phyloP scores from a whole-genome alignment of 1,284 basidiomycete genomes.

The Thecaphora frezii region DNA sequence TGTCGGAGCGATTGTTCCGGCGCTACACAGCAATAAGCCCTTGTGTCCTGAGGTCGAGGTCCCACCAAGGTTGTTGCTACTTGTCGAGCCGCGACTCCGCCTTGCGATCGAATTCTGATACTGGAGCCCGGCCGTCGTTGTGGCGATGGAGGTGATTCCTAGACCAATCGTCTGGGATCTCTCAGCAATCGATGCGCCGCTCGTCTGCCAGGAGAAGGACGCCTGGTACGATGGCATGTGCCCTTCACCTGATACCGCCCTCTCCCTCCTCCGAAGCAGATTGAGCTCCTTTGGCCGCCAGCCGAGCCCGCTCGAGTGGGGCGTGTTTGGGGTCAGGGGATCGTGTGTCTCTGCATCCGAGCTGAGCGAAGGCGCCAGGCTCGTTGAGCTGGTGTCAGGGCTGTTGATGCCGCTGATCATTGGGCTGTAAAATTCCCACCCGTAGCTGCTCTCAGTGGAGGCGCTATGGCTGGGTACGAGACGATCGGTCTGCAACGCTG shows the following conservation, averaged over 20 bases:
- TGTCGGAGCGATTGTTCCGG: not conserved
- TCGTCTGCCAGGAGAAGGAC: slow-evolving; percentile 9
- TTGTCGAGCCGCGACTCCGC: too few relatives aligned
- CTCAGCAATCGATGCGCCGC: not conserved
- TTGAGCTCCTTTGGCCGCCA: slow-evolving; percentile 43
- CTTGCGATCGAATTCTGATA: too few relatives aligned
- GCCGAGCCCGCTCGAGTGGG: slow-evolving; percentile 11
- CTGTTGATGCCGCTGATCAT: slow-evolving; percentile 33
- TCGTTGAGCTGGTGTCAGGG: slow-evolving; percentile 31
- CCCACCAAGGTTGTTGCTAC: not conserved
- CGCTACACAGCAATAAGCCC: not conserved
- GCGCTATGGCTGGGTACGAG: not conserved
- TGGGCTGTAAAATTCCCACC: slow-evolving; percentile 23
- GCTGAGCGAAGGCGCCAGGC: slow-evolving; percentile 22
- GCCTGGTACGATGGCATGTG: slow-evolving; percentile 13
- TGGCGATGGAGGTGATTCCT: not conserved
- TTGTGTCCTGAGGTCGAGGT: not conserved
- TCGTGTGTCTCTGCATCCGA: slow-evolving; percentile 24
- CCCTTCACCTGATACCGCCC: slow-evolving; percentile 6
- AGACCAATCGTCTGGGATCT: not conserved
- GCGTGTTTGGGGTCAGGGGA: slow-evolving; percentile 31
- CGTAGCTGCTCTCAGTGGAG: not conserved
- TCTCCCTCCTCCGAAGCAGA: slow-evolving; percentile 21
- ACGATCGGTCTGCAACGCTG: not conserved
- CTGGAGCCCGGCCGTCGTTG: too few relatives aligned